Percentiles rank a stretch among this genome's conserved stretches.
phyloP scores from a whole-genome alignment of 1,284 basidiomycete species.

The Marasmius fiardii region DNA sequence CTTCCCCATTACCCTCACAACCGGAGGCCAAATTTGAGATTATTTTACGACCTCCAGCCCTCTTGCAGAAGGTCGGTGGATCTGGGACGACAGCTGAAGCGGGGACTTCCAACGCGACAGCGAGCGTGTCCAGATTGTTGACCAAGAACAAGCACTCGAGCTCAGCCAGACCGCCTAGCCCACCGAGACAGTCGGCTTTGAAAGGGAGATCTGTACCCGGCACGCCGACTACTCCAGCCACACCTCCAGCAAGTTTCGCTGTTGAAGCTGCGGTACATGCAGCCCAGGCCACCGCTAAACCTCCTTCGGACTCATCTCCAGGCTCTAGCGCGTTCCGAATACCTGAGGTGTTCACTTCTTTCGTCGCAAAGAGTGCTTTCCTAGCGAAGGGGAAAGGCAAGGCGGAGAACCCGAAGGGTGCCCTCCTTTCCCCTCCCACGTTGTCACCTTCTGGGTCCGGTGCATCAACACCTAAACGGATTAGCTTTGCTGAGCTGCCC shows the following conservation, averaged over 20 bases:
- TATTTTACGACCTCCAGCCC: conserved; percentile 9
- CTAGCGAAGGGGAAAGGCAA: not conserved
- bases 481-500: conserved; percentile 71
- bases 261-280: not conserved
- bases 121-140: conserved; percentile 70
- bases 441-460: conserved; percentile 17
- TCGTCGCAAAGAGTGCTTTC: not conserved
- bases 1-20: conserved; percentile 27
- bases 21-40: conserved; percentile 15
- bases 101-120: conserved; percentile 67
- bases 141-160: conserved; percentile 60
- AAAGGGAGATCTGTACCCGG: conserved; percentile 4
- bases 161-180: conserved; percentile 20
- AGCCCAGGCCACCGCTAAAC: not conserved
- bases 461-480: conserved; percentile 67
- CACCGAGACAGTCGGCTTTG: conserved; percentile 7
- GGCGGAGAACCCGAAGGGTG: not conserved
- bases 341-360: not conserved
- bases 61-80: conserved; percentile 24
- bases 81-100: conserved; percentile 49
- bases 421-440: not conserved
- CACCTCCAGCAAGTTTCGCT: not conserved
- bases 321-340: not conserved
- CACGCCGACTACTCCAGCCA: not conserved
- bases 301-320: not conserved